These are phyloP conservation scores for Pseudodiploospora longispora DNA, from an alignment of 2,329 filamentous ascomycete genomes.

Conservation along the genomic window DNA sequence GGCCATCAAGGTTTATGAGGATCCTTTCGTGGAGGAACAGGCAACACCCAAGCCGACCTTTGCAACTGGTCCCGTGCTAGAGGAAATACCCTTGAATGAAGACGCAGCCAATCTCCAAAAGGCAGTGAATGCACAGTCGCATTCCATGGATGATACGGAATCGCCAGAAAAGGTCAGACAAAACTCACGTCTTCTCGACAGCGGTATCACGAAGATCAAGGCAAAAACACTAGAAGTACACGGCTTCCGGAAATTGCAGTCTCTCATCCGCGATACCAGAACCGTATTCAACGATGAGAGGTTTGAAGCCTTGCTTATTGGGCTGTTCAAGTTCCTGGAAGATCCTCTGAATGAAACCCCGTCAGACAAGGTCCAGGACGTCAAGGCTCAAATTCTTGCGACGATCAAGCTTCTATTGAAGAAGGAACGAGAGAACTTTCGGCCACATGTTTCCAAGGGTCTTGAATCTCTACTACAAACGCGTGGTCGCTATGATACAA, in stretches of 20 bases:
- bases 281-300: slow-evolving; percentile 57
- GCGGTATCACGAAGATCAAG: slow-evolving; percentile 66
- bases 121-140: slow-evolving; percentile 15
- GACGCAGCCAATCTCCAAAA: slow-evolving; percentile 30
- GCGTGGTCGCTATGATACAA: slow-evolving; percentile 57
- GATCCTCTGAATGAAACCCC: slow-evolving; percentile 46
- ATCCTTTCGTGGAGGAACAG: slow-evolving; percentile 47
- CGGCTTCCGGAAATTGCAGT: slow-evolving; percentile 71
- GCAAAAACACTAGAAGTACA: slow-evolving; percentile 68
- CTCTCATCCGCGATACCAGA: slow-evolving; percentile 59
- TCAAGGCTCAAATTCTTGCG: slow-evolving; percentile 66
- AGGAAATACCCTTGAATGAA: slow-evolving; percentile 54
- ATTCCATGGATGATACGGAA: slow-evolving; percentile 14
- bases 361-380: slow-evolving; percentile 59
- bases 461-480: slow-evolving; percentile 60
- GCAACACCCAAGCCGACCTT: slow-evolving; percentile 37
- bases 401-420: slow-evolving; percentile 67
- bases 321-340: slow-evolving; percentile 65
- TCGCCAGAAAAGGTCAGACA: slow-evolving; percentile 46
- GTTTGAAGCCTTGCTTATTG: slow-evolving; percentile 59
- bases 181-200: slow-evolving; percentile 57
- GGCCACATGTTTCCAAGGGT: slow-evolving; percentile 58
- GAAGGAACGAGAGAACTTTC: slow-evolving; percentile 57
- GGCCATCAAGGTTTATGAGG: slow-evolving; percentile 52
- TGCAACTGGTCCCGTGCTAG: slow-evolving; percentile 41